Evolutionary conservation across 1,139 yeast species (phyloP).

Genomic region (Debaryomyces nepalensis): DNA sequence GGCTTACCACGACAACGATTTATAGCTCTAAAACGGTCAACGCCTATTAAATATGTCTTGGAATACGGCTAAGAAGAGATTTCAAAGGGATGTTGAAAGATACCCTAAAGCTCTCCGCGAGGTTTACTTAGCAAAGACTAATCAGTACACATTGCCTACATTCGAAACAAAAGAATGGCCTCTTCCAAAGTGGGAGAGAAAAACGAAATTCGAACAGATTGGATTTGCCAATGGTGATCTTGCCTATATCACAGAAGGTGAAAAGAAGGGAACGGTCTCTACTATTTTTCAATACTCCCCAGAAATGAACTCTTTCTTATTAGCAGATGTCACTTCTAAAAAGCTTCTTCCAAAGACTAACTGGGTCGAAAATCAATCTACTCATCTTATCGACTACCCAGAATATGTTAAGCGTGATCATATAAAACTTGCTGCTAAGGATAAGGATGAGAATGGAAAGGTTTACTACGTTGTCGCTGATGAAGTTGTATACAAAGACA

Average conservation of each 20-base stretch:
- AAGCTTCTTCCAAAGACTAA: conserved; percentile 60
- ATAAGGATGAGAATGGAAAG: conserved; percentile 64
- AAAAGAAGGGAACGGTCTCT: conserved; percentile 72
- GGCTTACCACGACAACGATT: not conserved
- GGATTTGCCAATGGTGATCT: conserved; percentile 49
- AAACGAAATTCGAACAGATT: conserved; percentile 32
- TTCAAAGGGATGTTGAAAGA: conserved; percentile 41
- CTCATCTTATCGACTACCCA: conserved; percentile 72
- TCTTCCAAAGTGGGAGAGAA: conserved; percentile 35
- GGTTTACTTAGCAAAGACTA: conserved; percentile 28
- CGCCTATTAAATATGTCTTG: conserved; percentile 37
- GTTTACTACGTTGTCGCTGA: conserved; percentile 75
- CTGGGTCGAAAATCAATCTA: conserved; percentile 76
- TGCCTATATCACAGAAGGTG: conserved; percentile 64
- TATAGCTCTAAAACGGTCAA: conserved; percentile 9
- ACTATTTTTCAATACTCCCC: conserved; percentile 43
- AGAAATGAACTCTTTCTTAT: conserved; percentile 37
- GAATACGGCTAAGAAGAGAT: conserved; percentile 41
- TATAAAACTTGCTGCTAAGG: conserved; percentile 74
- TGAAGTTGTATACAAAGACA: conserved; percentile 64
- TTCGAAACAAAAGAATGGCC: conserved; percentile 32
- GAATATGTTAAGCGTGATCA: conserved; percentile 52
- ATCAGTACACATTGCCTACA: conserved; percentile 41
- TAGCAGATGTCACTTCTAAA: conserved; percentile 42
- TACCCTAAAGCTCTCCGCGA: conserved; percentile 38